Percentiles rank a stretch among this genome's conserved stretches.
phyloP scores from a whole-genome alignment of 352 stramenopile species.

The Stramenopiles sp. region DNA sequence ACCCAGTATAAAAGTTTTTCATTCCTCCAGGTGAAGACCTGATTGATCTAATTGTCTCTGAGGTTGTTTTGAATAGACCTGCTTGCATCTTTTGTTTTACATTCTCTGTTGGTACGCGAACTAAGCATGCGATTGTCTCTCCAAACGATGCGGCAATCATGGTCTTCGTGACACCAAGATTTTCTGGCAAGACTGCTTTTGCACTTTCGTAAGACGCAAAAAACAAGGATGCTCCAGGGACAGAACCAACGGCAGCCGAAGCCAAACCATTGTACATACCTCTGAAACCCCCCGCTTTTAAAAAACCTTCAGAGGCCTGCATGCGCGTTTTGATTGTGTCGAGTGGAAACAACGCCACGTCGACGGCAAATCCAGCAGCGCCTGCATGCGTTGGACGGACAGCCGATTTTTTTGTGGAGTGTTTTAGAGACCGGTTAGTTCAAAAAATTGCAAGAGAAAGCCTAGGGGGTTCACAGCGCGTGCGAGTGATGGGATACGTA shows the following conservation, averaged over 20 bases:
- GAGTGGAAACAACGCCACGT: conserved; percentile 92
- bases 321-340: conserved; percentile 96
- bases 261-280: conserved; percentile 71
- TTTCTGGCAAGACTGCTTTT: conserved; percentile 20
- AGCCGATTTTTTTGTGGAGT: too few relatives aligned
- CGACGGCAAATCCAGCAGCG: conserved; percentile 82
- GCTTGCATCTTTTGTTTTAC: conserved; percentile 98
- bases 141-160: conserved; percentile 80
- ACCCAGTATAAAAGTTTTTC: conserved; percentile 82
- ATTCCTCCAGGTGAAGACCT: conserved; percentile 40
- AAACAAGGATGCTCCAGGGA: conserved; percentile 56
- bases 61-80: conserved; percentile 49
- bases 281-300: conserved; percentile 84
- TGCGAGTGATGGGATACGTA: too few relatives aligned
- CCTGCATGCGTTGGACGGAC: too few relatives aligned
- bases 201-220: conserved; percentile 51
- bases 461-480: too few relatives aligned
- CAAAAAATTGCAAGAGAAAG: too few relatives aligned
- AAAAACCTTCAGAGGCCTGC: conserved; percentile 84
- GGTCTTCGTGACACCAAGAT: conserved; percentile 52
- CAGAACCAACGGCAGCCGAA: conserved; percentile 63
- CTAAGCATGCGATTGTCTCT: conserved; percentile 83
- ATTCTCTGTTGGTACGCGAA: conserved; percentile 95
- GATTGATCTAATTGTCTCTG: conserved; percentile 47
- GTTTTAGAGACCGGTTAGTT: too few relatives aligned